Percentiles rank a stretch among this genome's conserved stretches.
These are phyloP conservation scores for Didymellaceae sp. DNA, from an alignment of 2,329 filamentous ascomycete species.

Conservation along the genomic window DNA sequence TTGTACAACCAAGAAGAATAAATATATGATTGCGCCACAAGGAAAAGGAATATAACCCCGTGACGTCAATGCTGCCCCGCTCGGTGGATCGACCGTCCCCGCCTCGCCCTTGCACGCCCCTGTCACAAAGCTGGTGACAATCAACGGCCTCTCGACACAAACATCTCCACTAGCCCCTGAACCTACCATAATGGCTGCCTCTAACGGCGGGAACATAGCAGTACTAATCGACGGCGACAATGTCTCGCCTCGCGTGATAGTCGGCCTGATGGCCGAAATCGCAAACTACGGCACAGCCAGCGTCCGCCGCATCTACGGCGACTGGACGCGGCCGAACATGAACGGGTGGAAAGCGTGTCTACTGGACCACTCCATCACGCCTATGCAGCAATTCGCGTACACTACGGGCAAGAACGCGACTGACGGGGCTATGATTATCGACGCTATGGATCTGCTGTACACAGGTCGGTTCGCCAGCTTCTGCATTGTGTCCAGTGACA, in stretches of 20 bases:
- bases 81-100: too few species aligned
- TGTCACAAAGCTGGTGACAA: too few species aligned
- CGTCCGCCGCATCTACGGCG: slow-evolving; percentile 40
- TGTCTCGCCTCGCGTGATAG: slow-evolving; percentile 31
- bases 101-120: too few species aligned
- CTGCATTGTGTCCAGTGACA: slow-evolving; percentile 46
- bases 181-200: neutral
- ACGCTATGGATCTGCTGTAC: slow-evolving; percentile 47
- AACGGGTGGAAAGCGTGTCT: slow-evolving; percentile 29
- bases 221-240: slow-evolving; percentile 37
- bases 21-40: too few species aligned
- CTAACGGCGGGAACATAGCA: slow-evolving; percentile 19
- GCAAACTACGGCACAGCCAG: slow-evolving; percentile 43
- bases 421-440: slow-evolving; percentile 45
- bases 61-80: too few species aligned
- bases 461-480: slow-evolving; percentile 43
- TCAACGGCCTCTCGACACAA: too few species aligned
- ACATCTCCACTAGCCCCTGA: too few species aligned
- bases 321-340: slow-evolving; percentile 34
- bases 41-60: too few species aligned
- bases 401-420: slow-evolving; percentile 43
- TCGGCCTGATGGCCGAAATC: slow-evolving; percentile 38
- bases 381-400: slow-evolving; percentile 41
- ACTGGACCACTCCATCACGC: slow-evolving; percentile 30
- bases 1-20: too few species aligned